Evolutionary conservation across 192 early-diverging fungal genomes (phyloP).

Genomic region (Coemansia sp.): DNA sequence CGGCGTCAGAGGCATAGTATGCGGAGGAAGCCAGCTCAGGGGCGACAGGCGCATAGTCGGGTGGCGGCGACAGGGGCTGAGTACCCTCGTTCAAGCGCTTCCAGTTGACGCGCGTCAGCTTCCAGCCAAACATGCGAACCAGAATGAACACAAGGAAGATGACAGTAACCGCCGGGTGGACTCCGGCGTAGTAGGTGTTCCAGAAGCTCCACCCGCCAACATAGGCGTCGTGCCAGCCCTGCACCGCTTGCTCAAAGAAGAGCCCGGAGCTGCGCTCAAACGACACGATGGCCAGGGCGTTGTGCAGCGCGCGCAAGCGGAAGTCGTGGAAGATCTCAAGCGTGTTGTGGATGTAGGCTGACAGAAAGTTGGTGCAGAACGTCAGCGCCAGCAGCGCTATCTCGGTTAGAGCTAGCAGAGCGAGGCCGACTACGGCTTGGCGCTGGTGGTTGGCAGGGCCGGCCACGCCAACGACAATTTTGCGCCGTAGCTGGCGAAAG

Average conservation of each 20-base stretch:
- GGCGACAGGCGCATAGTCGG: slow-evolving; percentile 35
- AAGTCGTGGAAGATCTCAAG: slow-evolving; percentile 51
- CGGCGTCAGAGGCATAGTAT: slow-evolving; percentile 29
- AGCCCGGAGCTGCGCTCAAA: slow-evolving; percentile 47
- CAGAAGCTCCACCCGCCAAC: slow-evolving; percentile 54
- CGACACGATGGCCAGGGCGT: slow-evolving; percentile 49
- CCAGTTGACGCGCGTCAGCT: slow-evolving; percentile 56
- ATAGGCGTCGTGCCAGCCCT: slow-evolving; percentile 47
- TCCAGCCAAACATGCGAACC: slow-evolving; percentile 57
- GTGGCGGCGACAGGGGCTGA: slow-evolving; percentile 16
- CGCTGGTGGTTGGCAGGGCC: slow-evolving; percentile 51
- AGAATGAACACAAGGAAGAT: slow-evolving; percentile 51
- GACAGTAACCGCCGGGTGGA: slow-evolving; percentile 53
- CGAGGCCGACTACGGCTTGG: slow-evolving; percentile 50
- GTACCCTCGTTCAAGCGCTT: slow-evolving; percentile 52
- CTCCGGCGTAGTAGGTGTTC: slow-evolving; percentile 59
- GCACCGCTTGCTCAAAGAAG: slow-evolving; percentile 55
- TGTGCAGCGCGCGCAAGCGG: slow-evolving; percentile 50
- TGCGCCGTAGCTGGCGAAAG: slow-evolving; percentile 50
- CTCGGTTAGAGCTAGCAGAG: slow-evolving; percentile 47
- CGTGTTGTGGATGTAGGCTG: slow-evolving; percentile 55
- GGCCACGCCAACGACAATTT: slow-evolving; percentile 46
- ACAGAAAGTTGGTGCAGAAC: slow-evolving; percentile 58
- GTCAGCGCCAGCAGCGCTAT: slow-evolving; percentile 53
- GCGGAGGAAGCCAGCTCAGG: neutral